Base-by-base conservation (phyloP, 768 basidiomycete species). In the Leccinum variicolor region DNA sequence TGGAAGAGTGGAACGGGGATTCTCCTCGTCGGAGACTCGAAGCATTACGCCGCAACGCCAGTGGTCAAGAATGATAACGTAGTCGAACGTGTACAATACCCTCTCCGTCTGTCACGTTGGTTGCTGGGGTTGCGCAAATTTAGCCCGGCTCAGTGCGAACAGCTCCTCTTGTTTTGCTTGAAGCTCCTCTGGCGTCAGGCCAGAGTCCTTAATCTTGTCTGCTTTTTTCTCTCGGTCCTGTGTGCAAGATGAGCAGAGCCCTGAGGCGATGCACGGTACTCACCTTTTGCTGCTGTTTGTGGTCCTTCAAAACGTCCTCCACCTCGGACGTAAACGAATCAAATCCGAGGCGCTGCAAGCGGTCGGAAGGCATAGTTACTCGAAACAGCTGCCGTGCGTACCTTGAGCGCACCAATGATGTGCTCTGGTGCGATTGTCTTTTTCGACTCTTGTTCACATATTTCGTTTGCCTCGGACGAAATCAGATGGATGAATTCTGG, bases 381-480 rank as follows among this genome's bases (percentile, higher is more conserved):
- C 21, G 2, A 31, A 29, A 29, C 49, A 29, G 21, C 28, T 10
- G 1, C 43, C 31, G 21, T 25, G 73, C 80, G 52, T 56, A 91
- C 95, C 78, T 93, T 93, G 55, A 99, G 78, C 6, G 97, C 97
- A 23, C 82, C 77, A 29, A 98, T 89, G 46, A 98, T 94, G 69
- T 99, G 97, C 66, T 99, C 97, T 1, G 97, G 97, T 5, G 94
- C 90, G 65, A 99, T 98, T 1, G 97, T 99, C 79, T 99, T 99
- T 79, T 97, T 98, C 25, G 93, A 92, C 69, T 96, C 94, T 70
- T 93, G 89, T 69, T 98, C 97, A 68, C 97, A 99, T 60, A 98
- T 92, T 63, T 98, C 93, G 72, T 98, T 98, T 53, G 97, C 93
- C 71, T 98, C 94, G 9, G 94, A 93, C 17, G 97, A 96, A 70